Percentiles rank a stretch among this genome's conserved stretches.
phyloP scores from a whole-genome alignment of 345 rosid species.

The Atalantia buxifolia region DNA sequence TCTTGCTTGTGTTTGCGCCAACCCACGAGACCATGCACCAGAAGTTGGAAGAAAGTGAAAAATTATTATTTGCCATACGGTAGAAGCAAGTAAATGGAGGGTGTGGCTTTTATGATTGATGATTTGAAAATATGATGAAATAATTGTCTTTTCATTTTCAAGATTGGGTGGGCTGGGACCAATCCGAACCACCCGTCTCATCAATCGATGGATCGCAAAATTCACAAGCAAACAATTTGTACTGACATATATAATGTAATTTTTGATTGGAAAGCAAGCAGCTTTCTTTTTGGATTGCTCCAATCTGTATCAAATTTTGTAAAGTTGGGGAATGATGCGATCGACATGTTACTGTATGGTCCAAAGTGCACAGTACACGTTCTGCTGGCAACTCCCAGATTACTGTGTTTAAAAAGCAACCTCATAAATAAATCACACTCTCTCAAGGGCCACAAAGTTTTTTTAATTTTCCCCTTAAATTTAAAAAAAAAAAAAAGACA shows the following conservation, averaged over 20 bases:
- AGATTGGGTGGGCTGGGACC: neutral
- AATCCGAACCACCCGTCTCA: neutral
- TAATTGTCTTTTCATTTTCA: neutral
- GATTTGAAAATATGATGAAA: neutral
- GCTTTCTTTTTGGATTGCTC: slow-evolving; percentile 5
- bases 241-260: neutral
- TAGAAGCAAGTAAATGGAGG: neutral
- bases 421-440: neutral
- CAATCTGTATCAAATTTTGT: neutral
- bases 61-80: neutral
- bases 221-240: slow-evolving; percentile 1
- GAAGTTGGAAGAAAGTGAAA: neutral
- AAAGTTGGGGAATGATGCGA: neutral
- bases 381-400: neutral
- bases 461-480: neutral
- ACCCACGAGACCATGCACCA: neutral
- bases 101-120: neutral
- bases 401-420: too few species aligned
- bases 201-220: neutral
- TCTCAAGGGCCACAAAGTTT: neutral
- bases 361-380: neutral
- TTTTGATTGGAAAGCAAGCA: neutral
- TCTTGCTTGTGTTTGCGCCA: neutral
- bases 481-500: neutral
- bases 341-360: neutral